Percentiles rank a stretch among this genome's conserved stretches.
These are phyloP conservation scores for Leccinum boreale DNA, from an alignment of 768 basidiomycete species.

Conservation along the genomic window DNA sequence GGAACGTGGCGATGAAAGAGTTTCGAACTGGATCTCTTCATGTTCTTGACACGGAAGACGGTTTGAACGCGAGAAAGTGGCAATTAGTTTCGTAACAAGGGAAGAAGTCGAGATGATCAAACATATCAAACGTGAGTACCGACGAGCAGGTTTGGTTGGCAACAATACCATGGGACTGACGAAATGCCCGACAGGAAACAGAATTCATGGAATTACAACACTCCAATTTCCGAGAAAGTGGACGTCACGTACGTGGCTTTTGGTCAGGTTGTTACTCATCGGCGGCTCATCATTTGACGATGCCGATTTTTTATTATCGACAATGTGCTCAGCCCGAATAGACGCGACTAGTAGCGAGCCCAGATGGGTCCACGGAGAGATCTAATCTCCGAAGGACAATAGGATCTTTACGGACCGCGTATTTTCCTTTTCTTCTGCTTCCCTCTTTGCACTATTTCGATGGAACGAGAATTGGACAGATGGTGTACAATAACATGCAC, in stretches of 20 bases:
- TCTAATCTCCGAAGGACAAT: no score
- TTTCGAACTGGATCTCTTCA: slow-evolving; percentile 98
- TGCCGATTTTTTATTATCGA: neutral
- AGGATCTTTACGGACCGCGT: neutral
- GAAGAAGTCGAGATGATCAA: slow-evolving; percentile 90
- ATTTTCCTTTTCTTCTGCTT: neutral
- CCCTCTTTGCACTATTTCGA: neutral
- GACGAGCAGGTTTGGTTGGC: neutral
- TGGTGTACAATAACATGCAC: neutral
- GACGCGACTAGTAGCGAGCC: slow-evolving; percentile 29
- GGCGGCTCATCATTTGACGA: slow-evolving; percentile 6
- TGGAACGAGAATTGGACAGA: slow-evolving; percentile 9
- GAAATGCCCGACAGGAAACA: slow-evolving; percentile 16
- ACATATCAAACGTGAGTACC: slow-evolving; percentile 88
- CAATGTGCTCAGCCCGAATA: slow-evolving; percentile 61
- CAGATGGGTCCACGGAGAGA: neutral
- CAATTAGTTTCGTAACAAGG: slow-evolving; percentile 94
- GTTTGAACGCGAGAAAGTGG: slow-evolving; percentile 95
- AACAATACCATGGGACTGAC: neutral
- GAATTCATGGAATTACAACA: slow-evolving; percentile 74
- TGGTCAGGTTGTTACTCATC: slow-evolving; percentile 6
- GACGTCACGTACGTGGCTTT: slow-evolving; percentile 73
- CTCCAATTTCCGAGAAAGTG: slow-evolving; percentile 97
- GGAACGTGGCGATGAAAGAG: slow-evolving; percentile 97
- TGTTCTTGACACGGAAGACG: slow-evolving; percentile 96